Evolutionary conservation across 1,284 basidiomycete genomes (phyloP).

Genomic region (Sanghuangporus weigelae): DNA sequence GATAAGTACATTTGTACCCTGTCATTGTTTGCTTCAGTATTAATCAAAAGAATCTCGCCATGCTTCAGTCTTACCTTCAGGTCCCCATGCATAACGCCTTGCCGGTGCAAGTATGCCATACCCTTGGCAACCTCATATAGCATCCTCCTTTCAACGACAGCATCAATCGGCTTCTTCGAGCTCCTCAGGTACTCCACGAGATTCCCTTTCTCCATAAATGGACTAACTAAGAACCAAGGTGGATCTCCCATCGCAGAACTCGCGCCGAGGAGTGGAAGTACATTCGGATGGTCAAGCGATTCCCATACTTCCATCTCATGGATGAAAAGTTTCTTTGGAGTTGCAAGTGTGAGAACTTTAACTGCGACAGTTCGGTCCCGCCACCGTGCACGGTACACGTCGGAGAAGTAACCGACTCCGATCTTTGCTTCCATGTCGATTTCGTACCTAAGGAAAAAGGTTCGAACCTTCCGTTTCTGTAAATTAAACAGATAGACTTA

Average conservation of each 20-base stretch:
- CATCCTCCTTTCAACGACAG: conserved; percentile 38
- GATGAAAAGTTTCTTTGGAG: conserved; percentile 45
- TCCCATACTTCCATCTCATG: conserved; percentile 50
- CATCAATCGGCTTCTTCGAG: conserved; percentile 6
- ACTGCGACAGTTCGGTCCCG: conserved; percentile 52
- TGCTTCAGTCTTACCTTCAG: conserved; percentile 45
- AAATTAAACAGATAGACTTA: conserved; percentile 21
- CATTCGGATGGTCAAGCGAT: conserved; percentile 44
- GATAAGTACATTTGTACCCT: conserved; percentile 73
- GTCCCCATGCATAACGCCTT: conserved; percentile 67
- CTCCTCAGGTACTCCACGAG: conserved; percentile 41
- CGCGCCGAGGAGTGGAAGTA: conserved; percentile 54
- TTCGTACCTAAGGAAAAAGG: conserved; percentile 42
- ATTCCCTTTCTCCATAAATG: conserved; percentile 44
- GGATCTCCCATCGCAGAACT: conserved; percentile 50
- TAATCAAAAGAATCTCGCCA: not conserved
- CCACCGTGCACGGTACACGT: conserved; percentile 67
- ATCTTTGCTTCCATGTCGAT: conserved; percentile 58
- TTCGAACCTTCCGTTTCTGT: not conserved
- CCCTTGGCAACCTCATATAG: conserved; percentile 70
- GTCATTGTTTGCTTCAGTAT: not conserved
- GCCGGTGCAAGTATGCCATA: conserved; percentile 67
- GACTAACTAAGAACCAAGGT: conserved; percentile 68
- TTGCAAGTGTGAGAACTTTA: conserved; percentile 46
- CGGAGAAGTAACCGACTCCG: conserved; percentile 63